Percentiles rank a stretch among this genome's conserved stretches.
These are phyloP conservation scores for Populus hybrid DNA, from an alignment of 441 rosid genomes.

Conservation along the genomic window DNA sequence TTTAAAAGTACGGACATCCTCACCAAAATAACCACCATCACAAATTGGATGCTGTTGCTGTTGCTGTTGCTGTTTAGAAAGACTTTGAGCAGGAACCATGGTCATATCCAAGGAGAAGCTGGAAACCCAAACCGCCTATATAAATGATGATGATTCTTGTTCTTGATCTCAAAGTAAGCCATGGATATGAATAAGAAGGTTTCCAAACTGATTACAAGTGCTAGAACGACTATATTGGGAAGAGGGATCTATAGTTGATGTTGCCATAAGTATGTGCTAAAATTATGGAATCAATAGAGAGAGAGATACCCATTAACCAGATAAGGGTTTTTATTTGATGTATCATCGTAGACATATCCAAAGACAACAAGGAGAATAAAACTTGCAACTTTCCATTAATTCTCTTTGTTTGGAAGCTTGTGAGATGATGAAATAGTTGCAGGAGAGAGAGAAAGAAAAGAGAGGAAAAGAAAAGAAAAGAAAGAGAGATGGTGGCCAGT, in stretches of 20 bases:
- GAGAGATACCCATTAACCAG: slow-evolving; percentile 55
- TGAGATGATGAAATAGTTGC: slow-evolving; percentile 52
- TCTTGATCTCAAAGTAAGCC: slow-evolving; percentile 30
- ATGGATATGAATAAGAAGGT: slow-evolving; percentile 35
- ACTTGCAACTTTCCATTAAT: slow-evolving; percentile 73
- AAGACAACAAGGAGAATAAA: slow-evolving; percentile 44
- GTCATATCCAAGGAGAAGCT: slow-evolving; percentile 43
- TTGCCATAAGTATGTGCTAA: slow-evolving; percentile 41
- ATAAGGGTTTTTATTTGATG: slow-evolving; percentile 32
- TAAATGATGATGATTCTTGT: slow-evolving; percentile 5
- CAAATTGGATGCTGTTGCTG: slow-evolving; percentile 22
- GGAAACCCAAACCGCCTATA: slow-evolving; percentile 26
- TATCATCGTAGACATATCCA: slow-evolving; percentile 34
- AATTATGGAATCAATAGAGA: slow-evolving; percentile 20
- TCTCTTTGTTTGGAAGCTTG: slow-evolving; percentile 88
- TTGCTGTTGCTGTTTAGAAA: slow-evolving; percentile 23
- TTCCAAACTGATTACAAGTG: slow-evolving; percentile 7
- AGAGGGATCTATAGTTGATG: slow-evolving; percentile 34
- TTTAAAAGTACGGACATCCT: slow-evolving; percentile 4
- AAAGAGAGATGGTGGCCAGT: slow-evolving; percentile 49
- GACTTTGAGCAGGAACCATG: slow-evolving; percentile 67
- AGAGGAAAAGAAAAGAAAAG: slow-evolving; percentile 18
- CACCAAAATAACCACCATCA: slow-evolving; percentile 29
- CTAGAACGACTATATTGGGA: slow-evolving; percentile 23
- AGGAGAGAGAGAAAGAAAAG: slow-evolving; percentile 27